A percentile compares a stretch with the other conserved stretches of the same genome.
Conservation (phyloP, 2,329 filamentous ascomycete genomes). For the Nigrospora sphaerica region DNA sequence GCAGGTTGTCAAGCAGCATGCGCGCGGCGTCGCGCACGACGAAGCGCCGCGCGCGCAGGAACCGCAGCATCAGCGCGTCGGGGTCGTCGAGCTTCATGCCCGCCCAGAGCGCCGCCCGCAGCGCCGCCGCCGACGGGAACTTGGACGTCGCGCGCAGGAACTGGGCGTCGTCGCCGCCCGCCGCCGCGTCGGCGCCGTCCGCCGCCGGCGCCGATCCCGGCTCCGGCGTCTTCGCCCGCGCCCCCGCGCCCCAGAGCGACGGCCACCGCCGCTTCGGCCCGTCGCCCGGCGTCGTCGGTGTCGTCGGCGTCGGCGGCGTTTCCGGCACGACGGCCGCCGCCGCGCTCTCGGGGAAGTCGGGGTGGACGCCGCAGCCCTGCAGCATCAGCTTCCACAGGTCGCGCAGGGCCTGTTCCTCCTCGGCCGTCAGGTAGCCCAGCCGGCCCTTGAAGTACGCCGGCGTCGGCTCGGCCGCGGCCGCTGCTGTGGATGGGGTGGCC, state of each 20-base stretch:
- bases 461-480: too few species aligned
- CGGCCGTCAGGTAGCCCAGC: constrained; percentile 69
- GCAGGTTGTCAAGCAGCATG: constrained; percentile 87
- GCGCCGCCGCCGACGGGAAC: too few species aligned
- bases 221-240: too few species aligned
- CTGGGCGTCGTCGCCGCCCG: too few species aligned
- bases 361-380: not conserved
- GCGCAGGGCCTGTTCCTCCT: constrained; percentile 77
- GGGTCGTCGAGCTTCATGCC: constrained; percentile 94
- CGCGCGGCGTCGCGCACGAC: constrained; percentile 82
- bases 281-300: constrained; percentile 51
- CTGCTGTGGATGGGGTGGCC: too few species aligned
- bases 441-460: not conserved
- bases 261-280: constrained; percentile 35
- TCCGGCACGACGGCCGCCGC: constrained; percentile 58
- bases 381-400: constrained; percentile 73
- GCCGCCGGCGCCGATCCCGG: too few species aligned
- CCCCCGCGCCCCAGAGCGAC: too few species aligned
- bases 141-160: too few species aligned
- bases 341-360: too few species aligned
- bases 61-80: constrained; percentile 71
- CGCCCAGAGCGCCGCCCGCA: constrained; percentile 52
- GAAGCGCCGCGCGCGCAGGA: constrained; percentile 82
- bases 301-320: constrained; percentile 7
- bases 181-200: too few species aligned